These are phyloP conservation scores for Linderniella brevidens DNA, from an alignment of 257 asterid genomes.

Conservation along the genomic window DNA sequence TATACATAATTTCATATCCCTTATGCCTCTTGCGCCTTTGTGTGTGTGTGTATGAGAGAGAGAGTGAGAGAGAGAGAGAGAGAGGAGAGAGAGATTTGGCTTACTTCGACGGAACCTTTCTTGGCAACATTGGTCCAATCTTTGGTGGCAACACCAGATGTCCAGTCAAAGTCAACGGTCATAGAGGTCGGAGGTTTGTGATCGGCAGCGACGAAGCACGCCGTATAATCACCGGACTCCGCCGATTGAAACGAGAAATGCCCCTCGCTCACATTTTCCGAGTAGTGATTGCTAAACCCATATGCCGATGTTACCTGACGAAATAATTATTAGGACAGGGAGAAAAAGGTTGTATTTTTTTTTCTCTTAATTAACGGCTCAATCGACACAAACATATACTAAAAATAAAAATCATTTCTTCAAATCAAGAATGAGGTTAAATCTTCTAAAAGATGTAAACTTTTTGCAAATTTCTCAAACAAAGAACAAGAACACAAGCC, in stretches of 20 bases:
- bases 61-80: background rate
- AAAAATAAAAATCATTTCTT: background rate
- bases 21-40: background rate
- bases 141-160: constrained; percentile 73
- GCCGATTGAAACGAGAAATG: constrained; percentile 58
- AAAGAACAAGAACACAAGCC: background rate
- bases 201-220: constrained; percentile 64
- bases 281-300: constrained; percentile 52
- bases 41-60: background rate
- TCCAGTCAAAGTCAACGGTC: constrained; percentile 77
- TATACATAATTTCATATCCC: too few relatives aligned
- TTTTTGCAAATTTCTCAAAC: too few relatives aligned
- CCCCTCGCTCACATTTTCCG: constrained; percentile 53
- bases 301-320: constrained; percentile 73
- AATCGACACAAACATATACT: background rate
- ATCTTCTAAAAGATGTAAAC: too few relatives aligned
- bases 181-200: constrained; percentile 37
- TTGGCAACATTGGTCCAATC: constrained; percentile 75
- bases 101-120: constrained; percentile 74
- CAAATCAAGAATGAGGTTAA: too few relatives aligned
- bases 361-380: too few relatives aligned
- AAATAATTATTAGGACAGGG: constrained; percentile 3
- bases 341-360: too few relatives aligned
- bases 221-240: constrained; percentile 75
- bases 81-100: background rate